A percentile compares a stretch with the other conserved stretches of the same genome.
Evolutionary conservation across 108 stramenopile species (phyloP).

Genomic region (Craspedostauros australis): DNA sequence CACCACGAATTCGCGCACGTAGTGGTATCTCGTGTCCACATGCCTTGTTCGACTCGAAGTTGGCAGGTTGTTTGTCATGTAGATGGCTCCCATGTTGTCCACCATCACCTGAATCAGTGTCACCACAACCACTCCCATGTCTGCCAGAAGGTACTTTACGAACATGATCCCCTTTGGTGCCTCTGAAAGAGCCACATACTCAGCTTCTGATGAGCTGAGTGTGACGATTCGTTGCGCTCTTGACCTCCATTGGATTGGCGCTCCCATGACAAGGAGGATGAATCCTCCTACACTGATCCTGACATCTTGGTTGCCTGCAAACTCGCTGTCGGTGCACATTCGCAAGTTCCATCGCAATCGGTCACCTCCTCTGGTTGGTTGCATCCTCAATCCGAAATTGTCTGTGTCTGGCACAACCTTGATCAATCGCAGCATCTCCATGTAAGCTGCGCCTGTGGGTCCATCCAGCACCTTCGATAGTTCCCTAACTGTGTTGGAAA

Average conservation of each 20-base stretch:
- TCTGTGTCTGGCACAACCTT: constrained; percentile 4
- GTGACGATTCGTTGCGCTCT: not conserved
- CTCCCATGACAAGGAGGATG: constrained; percentile 1
- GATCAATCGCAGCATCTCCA: constrained; percentile 13
- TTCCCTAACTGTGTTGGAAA: not conserved
- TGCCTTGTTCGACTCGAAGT: constrained; percentile 1
- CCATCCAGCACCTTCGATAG: constrained; percentile 11
- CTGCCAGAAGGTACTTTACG: not conserved
- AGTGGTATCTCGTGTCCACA: not conserved
- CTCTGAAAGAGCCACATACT: not conserved
- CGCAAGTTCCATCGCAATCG: too few species aligned
- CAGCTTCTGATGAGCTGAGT: constrained; percentile 8
- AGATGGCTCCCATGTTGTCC: constrained; percentile 10
- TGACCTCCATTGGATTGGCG: constrained; percentile 1
- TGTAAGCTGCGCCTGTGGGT: not conserved
- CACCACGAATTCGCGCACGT: not conserved
- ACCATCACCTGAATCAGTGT: not conserved
- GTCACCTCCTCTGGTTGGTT: too few species aligned
- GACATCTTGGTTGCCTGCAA: constrained; percentile 12
- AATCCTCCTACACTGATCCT: constrained; percentile 7
- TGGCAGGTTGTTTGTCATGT: constrained; percentile 1
- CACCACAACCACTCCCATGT: not conserved
- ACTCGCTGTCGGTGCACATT: constrained; percentile 11
- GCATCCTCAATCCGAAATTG: not conserved
- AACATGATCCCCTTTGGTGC: not conserved